A percentile compares a stretch with the other conserved stretches of the same genome.
phyloP scores from a whole-genome alignment of 2,329 filamentous ascomycete species.

The Cladobotryum mycophilum region DNA sequence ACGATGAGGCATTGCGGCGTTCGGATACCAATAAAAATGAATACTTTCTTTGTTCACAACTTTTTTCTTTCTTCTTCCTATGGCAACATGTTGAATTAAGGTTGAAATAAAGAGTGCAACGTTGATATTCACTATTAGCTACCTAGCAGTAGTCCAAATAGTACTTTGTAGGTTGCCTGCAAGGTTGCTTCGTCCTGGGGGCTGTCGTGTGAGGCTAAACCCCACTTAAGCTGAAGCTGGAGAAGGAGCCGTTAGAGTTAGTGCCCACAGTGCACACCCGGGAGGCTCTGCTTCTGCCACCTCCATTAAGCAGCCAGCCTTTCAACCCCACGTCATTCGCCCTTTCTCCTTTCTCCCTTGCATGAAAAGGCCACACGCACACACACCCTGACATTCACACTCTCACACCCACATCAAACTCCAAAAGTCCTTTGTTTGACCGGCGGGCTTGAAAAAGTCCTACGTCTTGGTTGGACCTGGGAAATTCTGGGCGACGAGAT shows the following conservation, averaged over 20 bases:
- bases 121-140: too few species aligned
- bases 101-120: background rate
- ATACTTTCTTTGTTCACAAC: background rate
- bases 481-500: too few species aligned
- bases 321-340: slow-evolving; percentile 10
- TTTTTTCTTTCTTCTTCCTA: too few species aligned
- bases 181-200: background rate
- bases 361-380: background rate
- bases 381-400: too few species aligned
- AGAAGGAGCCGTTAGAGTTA: background rate
- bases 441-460: too few species aligned
- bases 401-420: too few species aligned
- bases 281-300: too few species aligned
- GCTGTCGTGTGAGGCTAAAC: background rate
- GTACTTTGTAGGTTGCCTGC: background rate
- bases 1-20: slow-evolving; percentile 9
- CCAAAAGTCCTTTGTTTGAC: too few species aligned
- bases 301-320: background rate
- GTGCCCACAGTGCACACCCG: too few species aligned
- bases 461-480: too few species aligned
- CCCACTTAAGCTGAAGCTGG: background rate
- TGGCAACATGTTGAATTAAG: background rate
- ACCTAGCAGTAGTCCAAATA: background rate
- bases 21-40: slow-evolving; percentile 4
- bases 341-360: slow-evolving; percentile 3